A percentile compares a stretch with the other conserved stretches of the same genome.
phyloP scores from a whole-genome alignment of 2,329 filamentous ascomycete genomes.

The Lecanoromycetidae sp. region DNA sequence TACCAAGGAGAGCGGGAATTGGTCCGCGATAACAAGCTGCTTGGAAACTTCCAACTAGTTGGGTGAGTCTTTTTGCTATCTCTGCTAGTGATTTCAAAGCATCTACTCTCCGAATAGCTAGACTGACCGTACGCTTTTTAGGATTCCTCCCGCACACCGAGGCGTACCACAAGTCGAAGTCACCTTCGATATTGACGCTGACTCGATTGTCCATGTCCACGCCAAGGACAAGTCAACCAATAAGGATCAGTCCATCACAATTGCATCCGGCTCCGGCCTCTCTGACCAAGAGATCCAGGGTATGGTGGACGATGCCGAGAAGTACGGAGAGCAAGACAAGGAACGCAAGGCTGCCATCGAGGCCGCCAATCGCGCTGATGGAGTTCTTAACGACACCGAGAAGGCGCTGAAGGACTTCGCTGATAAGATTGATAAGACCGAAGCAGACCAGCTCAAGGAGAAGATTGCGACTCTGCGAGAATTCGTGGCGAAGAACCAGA shows the following conservation, averaged over 20 bases:
- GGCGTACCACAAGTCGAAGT: constrained; percentile 95
- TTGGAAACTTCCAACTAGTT: constrained; percentile 98
- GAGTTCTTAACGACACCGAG: constrained; percentile 92
- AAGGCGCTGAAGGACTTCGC: constrained; percentile 95
- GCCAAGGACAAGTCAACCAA: constrained; percentile 98
- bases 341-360: constrained; percentile 93
- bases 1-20: constrained; percentile 99
- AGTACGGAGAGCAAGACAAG: constrained; percentile 89
- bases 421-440: constrained; percentile 91
- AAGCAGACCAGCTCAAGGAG: constrained; percentile 85
- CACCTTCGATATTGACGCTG: constrained; percentile 96
- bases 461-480: constrained; percentile 80
- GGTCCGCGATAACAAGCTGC: constrained; percentile 94
- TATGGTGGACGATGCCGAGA: constrained; percentile 97
- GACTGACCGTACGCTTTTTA: too few relatives aligned
- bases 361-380: constrained; percentile 93
- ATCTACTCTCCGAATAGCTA: too few relatives aligned
- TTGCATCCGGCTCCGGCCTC: constrained; percentile 92
- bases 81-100: too few relatives aligned
- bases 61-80: too few relatives aligned
- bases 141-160: constrained; percentile 88
- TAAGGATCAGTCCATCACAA: constrained; percentile 99
- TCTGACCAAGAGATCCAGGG: constrained; percentile 88
- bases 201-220: constrained; percentile 94
- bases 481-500: constrained; percentile 87